These are phyloP conservation scores for Letharia lupina DNA, from an alignment of 495 filamentous ascomycete species.

Conservation along the genomic window DNA sequence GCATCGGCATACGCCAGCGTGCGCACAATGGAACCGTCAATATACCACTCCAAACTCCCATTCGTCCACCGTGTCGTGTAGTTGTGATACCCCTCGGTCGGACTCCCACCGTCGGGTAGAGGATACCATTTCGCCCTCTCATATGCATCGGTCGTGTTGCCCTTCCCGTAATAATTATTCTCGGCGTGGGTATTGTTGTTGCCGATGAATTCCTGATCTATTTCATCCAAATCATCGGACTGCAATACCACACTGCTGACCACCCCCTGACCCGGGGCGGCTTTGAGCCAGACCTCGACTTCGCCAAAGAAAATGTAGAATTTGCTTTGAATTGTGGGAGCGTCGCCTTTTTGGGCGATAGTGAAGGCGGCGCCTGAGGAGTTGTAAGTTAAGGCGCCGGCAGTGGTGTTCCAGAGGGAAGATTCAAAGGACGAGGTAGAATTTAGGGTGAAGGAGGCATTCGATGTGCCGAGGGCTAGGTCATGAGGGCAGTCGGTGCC, in stretches of 20 bases:
- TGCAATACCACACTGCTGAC: constrained; percentile 80
- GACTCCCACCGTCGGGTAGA: constrained; percentile 34
- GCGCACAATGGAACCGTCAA: constrained; percentile 63
- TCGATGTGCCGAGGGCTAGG: constrained; percentile 53
- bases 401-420: constrained; percentile 54
- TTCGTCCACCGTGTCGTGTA: constrained; percentile 87
- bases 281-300: constrained; percentile 62
- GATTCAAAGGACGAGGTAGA: constrained; percentile 52
- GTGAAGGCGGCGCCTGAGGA: constrained; percentile 56
- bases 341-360: constrained; percentile 55
- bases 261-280: constrained; percentile 62
- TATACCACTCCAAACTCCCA: constrained; percentile 69
- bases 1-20: constrained; percentile 49
- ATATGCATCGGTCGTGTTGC: constrained; percentile 54
- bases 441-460: constrained; percentile 41
- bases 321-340: constrained; percentile 61
- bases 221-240: constrained; percentile 88
- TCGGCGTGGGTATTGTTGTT: constrained; percentile 56
- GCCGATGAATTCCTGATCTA: constrained; percentile 71
- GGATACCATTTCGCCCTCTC: constrained; percentile 59
- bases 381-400: constrained; percentile 33
- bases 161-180: constrained; percentile 93
- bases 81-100: constrained; percentile 63
- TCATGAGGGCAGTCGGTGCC: constrained; percentile 53
- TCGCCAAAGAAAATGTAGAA: constrained; percentile 85